Evolutionary conservation across 164 flowering plant species (phyloP), one percentile per base, ranked within the genome.

Genomic region (Echeveria elegans): DNA sequence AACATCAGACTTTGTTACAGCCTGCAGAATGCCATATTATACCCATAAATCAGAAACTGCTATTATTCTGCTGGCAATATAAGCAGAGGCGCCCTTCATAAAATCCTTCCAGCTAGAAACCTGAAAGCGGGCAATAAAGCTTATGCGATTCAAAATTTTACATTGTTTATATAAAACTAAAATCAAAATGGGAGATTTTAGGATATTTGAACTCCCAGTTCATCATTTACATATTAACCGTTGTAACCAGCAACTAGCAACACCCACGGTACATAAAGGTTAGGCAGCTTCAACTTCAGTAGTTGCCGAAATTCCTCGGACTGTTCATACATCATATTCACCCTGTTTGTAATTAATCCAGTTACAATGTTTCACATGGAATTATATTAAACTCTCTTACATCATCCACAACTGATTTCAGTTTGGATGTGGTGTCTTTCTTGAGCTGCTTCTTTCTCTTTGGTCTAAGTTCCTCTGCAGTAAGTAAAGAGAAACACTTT

Each of bases 51-150:
- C 59, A 53, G 30, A 52, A 21, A 9, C 1, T 14, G 24, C 2
- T 38, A 8, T 11, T 34, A 34, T 34, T 3, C 37, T 34, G 7
- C 3, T 7, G 7, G 47, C 47, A 38, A 38, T n/a, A 12, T 43
- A 29, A 6, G 19, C 61, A 29, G 61, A 12, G 24, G 37, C 97
- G 31, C 85, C 74, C 74, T 95, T 95, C 97, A 86, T 88, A 69
- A 95, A 95, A 75, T 92, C 97, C 73, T 97, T 88, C 99, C 99
- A 95, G 83, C 99, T 89, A 34, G 99, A 89, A 72, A 95, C 97
- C 99, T 95, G 82, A 48, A 8, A 68, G 72, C 38, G 38, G 36
- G 61, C 76, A 18, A 41, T 30, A 14, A 40, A n/a, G 40, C 19
- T 5, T 19, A 37, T 28, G 26, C 18, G n/a, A 31, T 12, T 8